Conservation (phyloP, 2,329 filamentous ascomycete genomes). For the Arthrobotrys iridis region DNA sequence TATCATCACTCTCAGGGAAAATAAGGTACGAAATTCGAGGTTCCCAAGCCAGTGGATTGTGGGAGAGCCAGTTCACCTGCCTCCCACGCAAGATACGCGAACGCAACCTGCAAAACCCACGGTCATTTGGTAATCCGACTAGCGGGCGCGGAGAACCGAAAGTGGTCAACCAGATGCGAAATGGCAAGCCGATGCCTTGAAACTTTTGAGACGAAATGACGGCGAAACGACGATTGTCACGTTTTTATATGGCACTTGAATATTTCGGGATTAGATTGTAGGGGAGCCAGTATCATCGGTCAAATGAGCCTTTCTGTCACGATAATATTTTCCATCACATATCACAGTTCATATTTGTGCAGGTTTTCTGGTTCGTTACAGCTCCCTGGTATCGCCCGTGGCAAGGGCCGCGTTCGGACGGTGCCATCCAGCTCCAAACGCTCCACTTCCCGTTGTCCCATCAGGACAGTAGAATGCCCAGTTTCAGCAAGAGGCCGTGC, state of each 20-base stretch:
- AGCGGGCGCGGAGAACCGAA: constrained; percentile 20
- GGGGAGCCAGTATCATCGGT: not conserved
- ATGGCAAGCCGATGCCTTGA: constrained; percentile 33
- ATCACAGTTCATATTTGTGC: constrained; percentile 1
- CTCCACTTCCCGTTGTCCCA: constrained; percentile 47
- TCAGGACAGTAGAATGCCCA: constrained; percentile 23
- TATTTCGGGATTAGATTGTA: not conserved
- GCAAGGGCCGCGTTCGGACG: constrained; percentile 22
- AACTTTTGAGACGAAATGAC: not conserved
- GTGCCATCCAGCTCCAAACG: constrained; percentile 11
- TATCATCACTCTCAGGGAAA: not conserved
- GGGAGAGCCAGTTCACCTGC: constrained; percentile 34
- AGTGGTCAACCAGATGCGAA: constrained; percentile 46
- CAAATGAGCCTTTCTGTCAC: not conserved
- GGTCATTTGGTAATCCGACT: constrained; percentile 9
- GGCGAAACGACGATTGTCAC: constrained; percentile 25
- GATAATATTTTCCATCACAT: not conserved
- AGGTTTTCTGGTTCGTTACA: not conserved
- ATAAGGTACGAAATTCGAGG: constrained; percentile 7
- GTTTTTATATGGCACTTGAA: not conserved
- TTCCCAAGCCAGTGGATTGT: constrained; percentile 21
- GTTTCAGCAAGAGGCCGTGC: constrained; percentile 39
- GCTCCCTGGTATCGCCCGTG: constrained; percentile 11
- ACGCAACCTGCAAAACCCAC: not conserved
- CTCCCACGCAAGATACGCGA: constrained; percentile 45